These are phyloP conservation scores for Penicillium coprophilum DNA, from an alignment of 495 filamentous ascomycete species.

Conservation along the genomic window DNA sequence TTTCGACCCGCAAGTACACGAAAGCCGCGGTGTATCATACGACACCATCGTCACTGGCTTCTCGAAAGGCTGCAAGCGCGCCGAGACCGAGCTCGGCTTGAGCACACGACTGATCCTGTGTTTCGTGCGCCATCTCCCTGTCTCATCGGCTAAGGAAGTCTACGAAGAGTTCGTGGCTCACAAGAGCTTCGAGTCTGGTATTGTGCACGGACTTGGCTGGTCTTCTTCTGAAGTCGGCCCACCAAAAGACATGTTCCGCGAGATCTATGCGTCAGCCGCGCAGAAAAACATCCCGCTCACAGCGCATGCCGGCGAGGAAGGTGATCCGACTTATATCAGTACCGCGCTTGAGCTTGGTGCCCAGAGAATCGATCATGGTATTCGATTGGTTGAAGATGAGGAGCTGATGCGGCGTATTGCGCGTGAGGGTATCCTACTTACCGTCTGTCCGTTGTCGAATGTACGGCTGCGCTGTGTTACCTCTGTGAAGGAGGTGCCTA, in stretches of 20 bases:
- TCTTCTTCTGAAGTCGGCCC: conserved; percentile 64
- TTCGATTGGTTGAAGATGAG: conserved; percentile 61
- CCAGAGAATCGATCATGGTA: conserved; percentile 70
- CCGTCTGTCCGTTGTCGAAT: conserved; percentile 74
- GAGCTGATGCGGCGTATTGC: conserved; percentile 59
- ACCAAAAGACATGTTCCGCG: conserved; percentile 63
- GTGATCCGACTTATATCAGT: conserved; percentile 64
- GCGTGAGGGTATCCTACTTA: conserved; percentile 56
- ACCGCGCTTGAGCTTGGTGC: conserved; percentile 61
- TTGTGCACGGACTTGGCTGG: conserved; percentile 63
- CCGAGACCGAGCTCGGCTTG: conserved; percentile 62
- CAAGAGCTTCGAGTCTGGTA: conserved; percentile 51
- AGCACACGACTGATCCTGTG: conserved; percentile 64
- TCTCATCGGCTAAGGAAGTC: conserved; percentile 47
- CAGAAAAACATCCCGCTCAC: conserved; percentile 56
- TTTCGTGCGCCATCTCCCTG: conserved; percentile 67
- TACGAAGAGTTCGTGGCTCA: conserved; percentile 50
- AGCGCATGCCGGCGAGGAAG: conserved; percentile 76
- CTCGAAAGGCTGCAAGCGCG: conserved; percentile 55
- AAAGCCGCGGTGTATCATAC: conserved; percentile 59
- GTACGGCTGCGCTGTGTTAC: conserved; percentile 60
- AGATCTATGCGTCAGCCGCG: conserved; percentile 55
- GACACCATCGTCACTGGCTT: conserved; percentile 61
- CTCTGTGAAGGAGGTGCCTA: conserved; percentile 58
- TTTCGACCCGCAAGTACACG: conserved; percentile 78